Conservation (phyloP, 768 basidiomycete species). For the Russula griseocarnosa region DNA sequence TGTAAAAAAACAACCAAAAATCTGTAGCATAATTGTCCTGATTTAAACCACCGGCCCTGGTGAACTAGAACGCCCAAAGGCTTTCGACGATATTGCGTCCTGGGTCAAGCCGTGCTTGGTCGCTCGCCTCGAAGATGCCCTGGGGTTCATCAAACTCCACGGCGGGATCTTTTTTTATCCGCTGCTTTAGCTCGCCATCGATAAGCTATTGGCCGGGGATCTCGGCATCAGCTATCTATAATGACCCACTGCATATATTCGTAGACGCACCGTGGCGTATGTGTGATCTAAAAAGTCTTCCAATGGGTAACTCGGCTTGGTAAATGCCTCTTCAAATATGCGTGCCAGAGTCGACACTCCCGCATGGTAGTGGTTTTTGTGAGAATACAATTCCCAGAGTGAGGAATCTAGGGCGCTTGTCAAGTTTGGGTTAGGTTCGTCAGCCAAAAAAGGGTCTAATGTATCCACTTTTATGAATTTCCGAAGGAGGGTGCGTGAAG, state of each 20-base stretch:
- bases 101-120: conserved; percentile 37
- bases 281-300: conserved; percentile 98
- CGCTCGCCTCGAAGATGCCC: conserved; percentile 23
- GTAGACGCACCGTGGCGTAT: conserved; percentile 63
- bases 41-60: background rate
- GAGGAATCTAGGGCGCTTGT: conserved; percentile 84
- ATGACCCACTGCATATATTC: conserved; percentile 6
- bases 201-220: conserved; percentile 55
- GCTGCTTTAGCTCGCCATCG: conserved; percentile 75
- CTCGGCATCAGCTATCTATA: conserved; percentile 13
- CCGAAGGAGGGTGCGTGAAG: background rate
- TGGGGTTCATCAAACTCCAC: conserved; percentile 35
- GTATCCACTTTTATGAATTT: background rate
- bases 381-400: conserved; percentile 85
- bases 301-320: conserved; percentile 85
- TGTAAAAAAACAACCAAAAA: conserved; percentile 1
- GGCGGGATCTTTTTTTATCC: conserved; percentile 74
- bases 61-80: conserved; percentile 30
- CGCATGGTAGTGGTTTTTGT: conserved; percentile 78
- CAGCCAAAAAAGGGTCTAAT: conserved; percentile 63
- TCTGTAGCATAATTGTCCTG: conserved; percentile 19
- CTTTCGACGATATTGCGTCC: conserved; percentile 37
- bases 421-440: conserved; percentile 67
- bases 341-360: conserved; percentile 83
- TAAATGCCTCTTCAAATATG: conserved; percentile 88